Evolutionary conservation across 1,284 basidiomycete genomes (phyloP), one percentile per base, ranked within the genome.

Genomic region (Ceratobasidium sp.): DNA sequence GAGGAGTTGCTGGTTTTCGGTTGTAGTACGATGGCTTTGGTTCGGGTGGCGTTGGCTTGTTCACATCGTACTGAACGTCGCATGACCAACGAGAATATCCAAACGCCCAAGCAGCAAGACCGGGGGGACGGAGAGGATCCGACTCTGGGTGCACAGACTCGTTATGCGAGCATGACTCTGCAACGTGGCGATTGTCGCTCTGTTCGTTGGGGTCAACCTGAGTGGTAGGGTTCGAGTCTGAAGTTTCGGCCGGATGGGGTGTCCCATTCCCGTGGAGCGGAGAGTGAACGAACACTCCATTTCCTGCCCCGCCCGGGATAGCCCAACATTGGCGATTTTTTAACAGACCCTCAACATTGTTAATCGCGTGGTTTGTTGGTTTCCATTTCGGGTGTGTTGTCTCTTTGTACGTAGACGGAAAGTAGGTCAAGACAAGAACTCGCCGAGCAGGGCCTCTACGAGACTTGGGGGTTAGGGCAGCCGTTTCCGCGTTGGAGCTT

Each of bases 41-140:
- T 37, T 62, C 22, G 59, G 29, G 59, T 22, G 2, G 59, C 15
- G 9, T 62, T 43, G 34, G 34, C 40, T 62, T 51, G 43, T 52
- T 44, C 9, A 34, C 54, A 29, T 71, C 56, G 43, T 71, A 61
- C 40, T 71, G 52, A 73, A 85, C 84, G 78, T 86, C 85, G 76
- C 84, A 86, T 43, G 79, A 81, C 82, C 82, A 84, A 66, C 85
- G 84, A 7, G 85, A 86, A 75, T 86, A 85, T 7, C 85, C 85
- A 77, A 84, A 86, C 37, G 82, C 83, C 85, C 85, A 86, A 22
- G 84, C 22, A 57, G 69, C 78, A 17, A 86, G 77, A 17, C 76
- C 80, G 7, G 78, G 78, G 9, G 78, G 74, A 82, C 84, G 84
- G 66, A 80, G 82, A 22, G 78, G 61, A 15, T 81, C 79, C 22